Percentiles rank a stretch among this genome's conserved stretches.
phyloP scores from a whole-genome alignment of 176 grass and related monocot genomes.

The Musa beccarii region DNA sequence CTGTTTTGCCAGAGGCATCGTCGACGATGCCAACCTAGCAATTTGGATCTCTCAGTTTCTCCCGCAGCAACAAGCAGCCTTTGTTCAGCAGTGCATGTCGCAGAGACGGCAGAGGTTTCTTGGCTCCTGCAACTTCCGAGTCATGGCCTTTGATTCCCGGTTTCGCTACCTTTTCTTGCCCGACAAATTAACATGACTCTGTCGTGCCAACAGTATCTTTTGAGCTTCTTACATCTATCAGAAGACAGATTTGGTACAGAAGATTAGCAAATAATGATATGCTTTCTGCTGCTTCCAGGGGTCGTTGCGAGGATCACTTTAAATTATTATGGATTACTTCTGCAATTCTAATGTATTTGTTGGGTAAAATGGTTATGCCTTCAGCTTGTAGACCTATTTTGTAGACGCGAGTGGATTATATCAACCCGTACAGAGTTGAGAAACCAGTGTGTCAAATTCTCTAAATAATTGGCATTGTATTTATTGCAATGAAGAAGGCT shows the following conservation, averaged over 20 bases:
- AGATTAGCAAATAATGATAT: background rate
- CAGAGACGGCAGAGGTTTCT: slow-evolving; percentile 74
- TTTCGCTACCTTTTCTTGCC: slow-evolving; percentile 91
- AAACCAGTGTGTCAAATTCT: background rate
- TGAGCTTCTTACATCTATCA: too few relatives aligned
- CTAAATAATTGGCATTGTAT: background rate
- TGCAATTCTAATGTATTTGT: background rate
- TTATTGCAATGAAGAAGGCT: background rate
- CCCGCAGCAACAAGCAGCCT: slow-evolving; percentile 67
- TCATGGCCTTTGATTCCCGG: slow-evolving; percentile 75
- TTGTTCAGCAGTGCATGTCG: slow-evolving; percentile 76
- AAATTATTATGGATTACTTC: background rate
- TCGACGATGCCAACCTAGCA: slow-evolving; percentile 65
- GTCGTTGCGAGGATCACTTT: background rate
- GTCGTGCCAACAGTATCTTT: background rate
- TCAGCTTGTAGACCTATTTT: background rate
- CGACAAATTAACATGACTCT: slow-evolving; percentile 29
- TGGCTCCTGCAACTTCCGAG: slow-evolving; percentile 50
- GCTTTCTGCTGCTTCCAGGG: background rate
- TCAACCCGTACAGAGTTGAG: too few relatives aligned
- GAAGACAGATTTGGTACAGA: background rate
- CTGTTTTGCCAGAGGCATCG: slow-evolving; percentile 68
- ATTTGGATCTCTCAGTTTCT: slow-evolving; percentile 80
- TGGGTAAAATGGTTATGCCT: background rate
- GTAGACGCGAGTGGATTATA: background rate